Conservation (phyloP, 208 protist genomes). For the Jaenimonas drosophilae region DNA sequence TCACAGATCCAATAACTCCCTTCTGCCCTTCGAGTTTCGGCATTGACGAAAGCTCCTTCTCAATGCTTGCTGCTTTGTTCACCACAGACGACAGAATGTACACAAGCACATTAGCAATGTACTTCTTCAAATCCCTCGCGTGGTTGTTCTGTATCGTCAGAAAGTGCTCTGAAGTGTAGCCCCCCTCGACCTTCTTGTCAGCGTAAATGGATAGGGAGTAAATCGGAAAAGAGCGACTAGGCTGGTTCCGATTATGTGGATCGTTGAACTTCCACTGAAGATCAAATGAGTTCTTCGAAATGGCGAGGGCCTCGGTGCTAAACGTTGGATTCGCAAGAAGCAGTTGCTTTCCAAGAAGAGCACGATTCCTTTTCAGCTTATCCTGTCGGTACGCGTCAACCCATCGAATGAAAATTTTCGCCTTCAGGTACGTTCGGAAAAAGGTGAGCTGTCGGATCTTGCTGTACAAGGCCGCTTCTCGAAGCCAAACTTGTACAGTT, state of each 20-base stretch:
- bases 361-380: slow-evolving; percentile 16
- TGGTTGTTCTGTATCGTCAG: slow-evolving; percentile 10
- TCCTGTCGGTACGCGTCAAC: slow-evolving; percentile 13
- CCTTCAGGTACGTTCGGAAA: slow-evolving; percentile 44
- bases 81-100: slow-evolving; percentile 27
- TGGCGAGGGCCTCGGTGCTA: slow-evolving; percentile 2
- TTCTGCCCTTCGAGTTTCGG: slow-evolving; percentile 25
- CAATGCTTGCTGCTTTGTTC: slow-evolving; percentile 27
- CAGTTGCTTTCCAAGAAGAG: slow-evolving; percentile 28
- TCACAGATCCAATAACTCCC: slow-evolving; percentile 55
- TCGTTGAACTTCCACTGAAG: slow-evolving; percentile 9
- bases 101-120: slow-evolving; percentile 42
- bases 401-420: slow-evolving; percentile 33
- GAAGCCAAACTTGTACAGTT: slow-evolving; percentile 38
- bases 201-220: slow-evolving; percentile 6
- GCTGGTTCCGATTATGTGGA: not conserved
- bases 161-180: slow-evolving; percentile 20
- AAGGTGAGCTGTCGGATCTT: slow-evolving; percentile 37
- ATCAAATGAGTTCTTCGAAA: slow-evolving; percentile 19
- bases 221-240: not conserved
- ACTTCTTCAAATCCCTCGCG: slow-evolving; percentile 33
- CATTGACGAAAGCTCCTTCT: slow-evolving; percentile 37
- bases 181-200: slow-evolving; percentile 6
- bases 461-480: slow-evolving; percentile 37
- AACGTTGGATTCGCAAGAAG: slow-evolving; percentile 33